Conservation (phyloP, 805 yeast genomes). For the Dipodascopsis uninucleata region DNA sequence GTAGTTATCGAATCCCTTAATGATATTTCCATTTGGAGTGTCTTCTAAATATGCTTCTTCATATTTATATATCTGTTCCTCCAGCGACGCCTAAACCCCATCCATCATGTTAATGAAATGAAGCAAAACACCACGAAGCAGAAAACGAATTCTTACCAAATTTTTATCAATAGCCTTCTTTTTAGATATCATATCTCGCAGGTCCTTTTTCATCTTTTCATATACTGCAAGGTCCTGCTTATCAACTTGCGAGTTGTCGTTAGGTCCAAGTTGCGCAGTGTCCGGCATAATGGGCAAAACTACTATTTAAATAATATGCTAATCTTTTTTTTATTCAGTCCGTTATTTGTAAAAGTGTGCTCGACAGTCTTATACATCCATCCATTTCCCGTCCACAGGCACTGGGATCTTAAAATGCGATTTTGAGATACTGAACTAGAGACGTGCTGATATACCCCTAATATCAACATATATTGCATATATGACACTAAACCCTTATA, state of each 20-base stretch:
- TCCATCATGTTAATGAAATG: not conserved
- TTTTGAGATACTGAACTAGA: too few relatives aligned
- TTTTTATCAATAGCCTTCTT: conserved; percentile 62
- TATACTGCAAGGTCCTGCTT: conserved; percentile 45
- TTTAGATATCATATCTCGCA: conserved; percentile 58
- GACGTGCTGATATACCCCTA: too few relatives aligned
- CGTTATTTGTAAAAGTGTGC: not conserved
- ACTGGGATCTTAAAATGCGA: too few relatives aligned
- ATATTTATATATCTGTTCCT: conserved; percentile 72
- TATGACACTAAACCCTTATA: too few relatives aligned
- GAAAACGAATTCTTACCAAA: conserved; percentile 24
- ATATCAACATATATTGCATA: too few relatives aligned
- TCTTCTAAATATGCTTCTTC: conserved; percentile 77
- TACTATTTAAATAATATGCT: not conserved
- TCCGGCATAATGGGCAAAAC: conserved; percentile 14
- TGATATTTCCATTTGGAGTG: conserved; percentile 68
- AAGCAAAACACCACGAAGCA: not conserved
- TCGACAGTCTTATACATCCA: too few relatives aligned
- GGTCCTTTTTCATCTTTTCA: conserved; percentile 60
- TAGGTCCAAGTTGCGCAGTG: conserved; percentile 16
- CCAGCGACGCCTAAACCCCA: conserved; percentile 48
- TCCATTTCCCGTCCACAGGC: too few relatives aligned
- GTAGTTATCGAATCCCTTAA: conserved; percentile 86
- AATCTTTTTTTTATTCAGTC: not conserved
- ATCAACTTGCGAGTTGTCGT: conserved; percentile 12